Percentiles rank a stretch among this genome's conserved stretches.
These are phyloP conservation scores for Aspergillus leporis DNA, from an alignment of 495 filamentous ascomycete species.

Conservation along the genomic window DNA sequence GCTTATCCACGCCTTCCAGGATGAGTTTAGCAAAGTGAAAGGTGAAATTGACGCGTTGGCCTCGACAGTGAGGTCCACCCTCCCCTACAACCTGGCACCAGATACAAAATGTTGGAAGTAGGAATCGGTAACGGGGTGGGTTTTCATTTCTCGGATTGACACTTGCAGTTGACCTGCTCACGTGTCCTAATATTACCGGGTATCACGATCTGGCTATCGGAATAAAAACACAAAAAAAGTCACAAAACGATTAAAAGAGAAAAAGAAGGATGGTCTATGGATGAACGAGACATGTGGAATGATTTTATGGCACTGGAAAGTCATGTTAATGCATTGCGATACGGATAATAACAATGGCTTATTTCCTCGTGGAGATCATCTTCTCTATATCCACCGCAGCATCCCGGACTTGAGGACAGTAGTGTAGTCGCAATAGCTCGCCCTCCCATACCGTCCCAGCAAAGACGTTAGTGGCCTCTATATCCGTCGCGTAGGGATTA, in stretches of 20 bases:
- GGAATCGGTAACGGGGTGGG: neutral
- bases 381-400: conserved; percentile 72
- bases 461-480: conserved; percentile 86
- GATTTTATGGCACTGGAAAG: neutral
- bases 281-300: neutral
- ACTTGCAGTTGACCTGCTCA: neutral
- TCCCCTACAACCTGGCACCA: neutral
- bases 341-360: conserved; percentile 12
- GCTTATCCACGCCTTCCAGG: conserved; percentile 10
- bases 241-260: neutral
- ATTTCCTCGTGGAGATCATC: conserved; percentile 44
- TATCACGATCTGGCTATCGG: neutral
- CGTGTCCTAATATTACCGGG: neutral
- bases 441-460: conserved; percentile 92
- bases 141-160: neutral
- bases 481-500: conserved; percentile 53
- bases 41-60: conserved; percentile 13
- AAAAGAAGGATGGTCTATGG: neutral
- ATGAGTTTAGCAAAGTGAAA: conserved; percentile 17
- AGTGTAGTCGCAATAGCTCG: conserved; percentile 82
- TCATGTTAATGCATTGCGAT: conserved; percentile 2
- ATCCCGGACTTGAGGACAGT: conserved; percentile 79
- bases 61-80: neutral
- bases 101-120: neutral
- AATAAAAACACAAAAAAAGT: neutral